Conservation (phyloP, 306 rosid genomes). For the Pyrus betulifolia region DNA sequence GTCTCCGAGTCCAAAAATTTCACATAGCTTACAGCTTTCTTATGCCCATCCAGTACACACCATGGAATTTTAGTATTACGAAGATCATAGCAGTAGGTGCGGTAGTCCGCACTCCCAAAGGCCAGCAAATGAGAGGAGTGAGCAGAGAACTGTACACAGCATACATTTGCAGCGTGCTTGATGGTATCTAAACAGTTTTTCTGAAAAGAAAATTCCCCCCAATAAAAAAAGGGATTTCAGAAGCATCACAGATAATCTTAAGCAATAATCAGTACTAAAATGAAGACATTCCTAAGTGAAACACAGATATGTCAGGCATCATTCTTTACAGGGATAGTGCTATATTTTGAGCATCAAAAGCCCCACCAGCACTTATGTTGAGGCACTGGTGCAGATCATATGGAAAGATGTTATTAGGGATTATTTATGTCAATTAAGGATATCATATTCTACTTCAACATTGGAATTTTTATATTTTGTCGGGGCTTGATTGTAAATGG, state of each 20-base stretch:
- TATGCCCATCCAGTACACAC: constrained; percentile 78
- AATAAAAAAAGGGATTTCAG: constrained; percentile 7
- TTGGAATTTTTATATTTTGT: not conserved
- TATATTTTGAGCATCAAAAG: not conserved
- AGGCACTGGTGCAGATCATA: not conserved
- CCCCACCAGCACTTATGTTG: not conserved
- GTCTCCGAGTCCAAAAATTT: constrained; percentile 80
- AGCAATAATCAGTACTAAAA: not conserved
- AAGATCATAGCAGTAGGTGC: constrained; percentile 85
- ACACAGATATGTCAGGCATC: not conserved
- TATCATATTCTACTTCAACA: not conserved
- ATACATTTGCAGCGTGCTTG: constrained; percentile 73
- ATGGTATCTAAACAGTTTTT: constrained; percentile 67
- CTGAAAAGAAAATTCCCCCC: constrained; percentile 29
- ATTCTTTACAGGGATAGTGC: not conserved
- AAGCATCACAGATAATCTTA: constrained; percentile 17
- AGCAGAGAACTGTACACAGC: constrained; percentile 92
- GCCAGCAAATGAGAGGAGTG: constrained; percentile 76
- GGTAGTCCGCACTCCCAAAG: constrained; percentile 78
- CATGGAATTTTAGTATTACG: constrained; percentile 81
- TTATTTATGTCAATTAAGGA: not conserved
- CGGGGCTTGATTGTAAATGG: not conserved
- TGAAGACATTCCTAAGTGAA: not conserved
- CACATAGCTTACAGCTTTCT: constrained; percentile 64
- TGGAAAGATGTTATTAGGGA: not conserved